Evolutionary conservation across 257 asterid species (phyloP).

Genomic region (Capsicum rhomboideum): DNA sequence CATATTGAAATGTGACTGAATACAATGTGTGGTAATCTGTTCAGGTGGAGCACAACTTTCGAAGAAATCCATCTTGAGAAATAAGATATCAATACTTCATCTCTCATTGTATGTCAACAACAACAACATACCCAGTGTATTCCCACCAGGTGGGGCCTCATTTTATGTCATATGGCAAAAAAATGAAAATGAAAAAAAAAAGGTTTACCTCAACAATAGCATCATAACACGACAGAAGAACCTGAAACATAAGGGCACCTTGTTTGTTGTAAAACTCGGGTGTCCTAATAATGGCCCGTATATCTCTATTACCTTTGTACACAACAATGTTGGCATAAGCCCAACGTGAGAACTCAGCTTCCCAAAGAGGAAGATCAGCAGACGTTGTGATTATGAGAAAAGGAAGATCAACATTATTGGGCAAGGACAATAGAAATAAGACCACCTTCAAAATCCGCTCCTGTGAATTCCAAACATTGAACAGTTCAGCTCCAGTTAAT

Average conservation of each 20-base stretch:
- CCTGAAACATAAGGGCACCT: conserved; percentile 25
- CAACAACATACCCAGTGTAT: no score
- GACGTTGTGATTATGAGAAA: conserved; percentile 18
- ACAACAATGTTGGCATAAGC: conserved; percentile 7
- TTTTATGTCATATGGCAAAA: background rate
- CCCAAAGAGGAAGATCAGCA: conserved; percentile 16
- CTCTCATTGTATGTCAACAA: background rate
- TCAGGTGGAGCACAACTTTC: background rate
- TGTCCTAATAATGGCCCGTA: conserved; percentile 10
- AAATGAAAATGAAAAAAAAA: background rate
- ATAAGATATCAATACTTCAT: background rate
- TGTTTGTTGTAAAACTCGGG: conserved; percentile 16
- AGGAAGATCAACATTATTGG: conserved; percentile 7
- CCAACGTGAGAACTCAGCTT: conserved; percentile 24
- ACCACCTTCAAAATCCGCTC: conserved; percentile 16
- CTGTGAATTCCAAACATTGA: conserved; percentile 5
- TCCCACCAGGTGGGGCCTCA: no score
- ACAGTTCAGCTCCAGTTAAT: background rate
- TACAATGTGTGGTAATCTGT: background rate
- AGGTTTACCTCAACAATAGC: conserved; percentile 21
- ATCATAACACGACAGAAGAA: conserved; percentile 14
- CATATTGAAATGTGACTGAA: background rate
- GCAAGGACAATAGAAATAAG: conserved; percentile 16
- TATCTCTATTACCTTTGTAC: conserved; percentile 19
- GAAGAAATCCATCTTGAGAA: background rate